Base-by-base conservation (phyloP, 768 basidiomycete species). In the Amanita inopinata region DNA sequence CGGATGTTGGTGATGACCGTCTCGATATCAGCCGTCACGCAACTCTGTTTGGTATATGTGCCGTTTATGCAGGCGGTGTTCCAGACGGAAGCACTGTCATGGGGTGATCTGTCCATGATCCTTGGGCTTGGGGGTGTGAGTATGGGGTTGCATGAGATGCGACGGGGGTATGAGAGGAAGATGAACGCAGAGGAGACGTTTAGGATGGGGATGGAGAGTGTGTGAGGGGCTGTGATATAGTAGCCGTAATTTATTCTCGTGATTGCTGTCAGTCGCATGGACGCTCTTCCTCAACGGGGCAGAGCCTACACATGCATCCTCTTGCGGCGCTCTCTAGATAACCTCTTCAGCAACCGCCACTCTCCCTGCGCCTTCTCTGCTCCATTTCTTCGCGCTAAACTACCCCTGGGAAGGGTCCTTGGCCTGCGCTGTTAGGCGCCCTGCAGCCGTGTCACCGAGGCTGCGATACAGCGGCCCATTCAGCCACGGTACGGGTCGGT, bases 21-120 rank as follows among this genome's bases (percentile, higher is more conserved):
- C 35, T 84, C 81, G 3, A 70, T 85, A 43, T 96, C 93, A 17
- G 83, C 88, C 56, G 27, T 92, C 48, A 80, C 81, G 31, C 85
- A 94, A 63, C 76, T 98, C 23, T 74, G 74, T 18, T 69, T 97
- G 48, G 76, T 98, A 44, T 98, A 98, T 55, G 73, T 97, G 40
- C 87, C 92, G 0, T 70, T 90, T 51, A 78, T 96, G 74, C 94
- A 98, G 61, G 67, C 73, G 38, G 70, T 97, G 40, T 98, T 97
- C 74, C 92, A 97, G 66, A 97, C 94, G 19, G 88, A 83, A 47
- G 80, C 88, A 9, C 66, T 98, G 10, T 64, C 70, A 23, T 39
- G 66, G 27, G 61, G 71, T 38, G 94, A 98, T 61, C 50, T 98
- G 47, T 62, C 67, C 9, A 74, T 81, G 22, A 69, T 98, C 2